Base-by-base conservation (phyloP, 768 basidiomycete species). In the Rhizopogon vesiculosus region DNA sequence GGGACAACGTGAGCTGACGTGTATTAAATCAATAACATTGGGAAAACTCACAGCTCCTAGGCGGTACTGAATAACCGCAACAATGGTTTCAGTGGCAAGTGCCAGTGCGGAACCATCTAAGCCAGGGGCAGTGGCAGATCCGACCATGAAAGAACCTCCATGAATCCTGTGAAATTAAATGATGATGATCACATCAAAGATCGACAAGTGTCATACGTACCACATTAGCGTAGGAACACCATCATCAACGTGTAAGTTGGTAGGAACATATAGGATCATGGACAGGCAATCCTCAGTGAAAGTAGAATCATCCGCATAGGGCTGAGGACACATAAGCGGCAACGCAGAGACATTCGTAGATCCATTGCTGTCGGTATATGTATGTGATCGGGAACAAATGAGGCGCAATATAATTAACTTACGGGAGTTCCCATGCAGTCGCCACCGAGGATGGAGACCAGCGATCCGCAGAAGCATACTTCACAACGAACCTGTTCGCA, bases 11-110 rank as follows among this genome's bases (percentile, higher is more conserved):
- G n/a, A 53, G 41, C 8, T 38, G 16, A 31, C 4, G 25, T 38
- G 13, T 13, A 59, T 31, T 41, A 46, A 42, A 18, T 31, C 25
- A 16, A 12, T 45, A 29, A 41, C 53, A 15, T 42, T 16, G 28
- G 54, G 42, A 22, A 35, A 48, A 74, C 86, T 60, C 66, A 91
- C 83, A 56, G 81, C 82, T 44, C 89, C 91, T n/a, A 90, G 77
- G 50, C 93, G 83, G 64, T 94, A 93, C 66, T 94, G 92, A 28
- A 92, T 74, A 15, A 91, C 85, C 7, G 85, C 86, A 16, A 94
- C 89, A 54, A 94, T 85, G 5, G 90, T 86, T 45, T 83, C 77
- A 6, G 87, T 87, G 1, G 81, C 79, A 25, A 78, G 64, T 1
- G 91, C 91, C 15, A 94, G 80, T 4, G 77, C 80, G 7, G 88